Conservation (phyloP, 2,329 filamentous ascomycete species). For the Aureobasidium leucospermi region DNA sequence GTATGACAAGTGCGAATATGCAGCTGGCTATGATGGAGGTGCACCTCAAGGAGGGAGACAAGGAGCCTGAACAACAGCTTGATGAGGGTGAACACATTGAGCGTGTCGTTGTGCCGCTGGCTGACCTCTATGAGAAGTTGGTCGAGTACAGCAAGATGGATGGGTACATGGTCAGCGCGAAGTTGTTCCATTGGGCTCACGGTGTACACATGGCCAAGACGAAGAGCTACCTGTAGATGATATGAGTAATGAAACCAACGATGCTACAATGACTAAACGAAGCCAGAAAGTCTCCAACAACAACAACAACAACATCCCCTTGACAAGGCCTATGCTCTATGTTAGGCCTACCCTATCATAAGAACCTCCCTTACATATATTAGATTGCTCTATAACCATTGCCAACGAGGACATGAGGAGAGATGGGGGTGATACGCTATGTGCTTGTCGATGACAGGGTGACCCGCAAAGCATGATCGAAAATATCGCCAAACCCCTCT, state of each 20-base stretch:
- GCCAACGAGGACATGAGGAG: too few relatives aligned
- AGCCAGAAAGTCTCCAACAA: too few relatives aligned
- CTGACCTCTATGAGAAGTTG: constrained; percentile 49
- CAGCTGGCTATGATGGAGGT: constrained; percentile 54
- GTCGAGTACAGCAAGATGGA: constrained; percentile 40
- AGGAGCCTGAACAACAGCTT: constrained; percentile 50
- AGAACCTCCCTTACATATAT: too few relatives aligned
- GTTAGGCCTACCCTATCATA: too few relatives aligned
- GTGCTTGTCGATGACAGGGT: too few relatives aligned
- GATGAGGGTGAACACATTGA: constrained; percentile 57
- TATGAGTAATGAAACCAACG: too few relatives aligned
- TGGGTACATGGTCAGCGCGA: constrained; percentile 49
- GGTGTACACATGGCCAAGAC: constrained; percentile 40
- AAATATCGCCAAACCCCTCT: neutral
- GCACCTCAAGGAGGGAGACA: constrained; percentile 40
- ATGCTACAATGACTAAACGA: too few relatives aligned
- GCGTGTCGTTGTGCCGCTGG: constrained; percentile 49
- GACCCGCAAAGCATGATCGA: too few relatives aligned
- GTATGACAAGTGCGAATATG: constrained; percentile 31
- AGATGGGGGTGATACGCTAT: too few relatives aligned
- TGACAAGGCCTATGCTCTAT: too few relatives aligned
- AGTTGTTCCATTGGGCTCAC: constrained; percentile 54
- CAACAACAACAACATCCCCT: too few relatives aligned
- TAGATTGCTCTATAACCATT: too few relatives aligned
- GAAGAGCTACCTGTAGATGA: constrained; percentile 3